Conservation (phyloP, 306 rosid species). For the Casuarina glauca region DNA sequence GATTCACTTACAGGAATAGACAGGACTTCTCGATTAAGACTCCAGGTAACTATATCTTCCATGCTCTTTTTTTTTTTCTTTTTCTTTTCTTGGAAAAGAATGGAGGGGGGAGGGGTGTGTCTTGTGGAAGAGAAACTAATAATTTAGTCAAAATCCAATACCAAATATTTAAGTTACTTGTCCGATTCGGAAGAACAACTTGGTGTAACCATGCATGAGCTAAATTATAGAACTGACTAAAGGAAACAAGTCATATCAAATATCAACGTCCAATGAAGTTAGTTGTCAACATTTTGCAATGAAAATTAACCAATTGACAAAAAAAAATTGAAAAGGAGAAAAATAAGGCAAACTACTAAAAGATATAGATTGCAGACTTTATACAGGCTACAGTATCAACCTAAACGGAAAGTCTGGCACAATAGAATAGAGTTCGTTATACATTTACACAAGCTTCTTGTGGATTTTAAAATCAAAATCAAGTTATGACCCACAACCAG, state of each 20-base stretch:
- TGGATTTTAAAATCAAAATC: not conserved
- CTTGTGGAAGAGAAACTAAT: too few species aligned
- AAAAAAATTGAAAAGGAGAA: not conserved
- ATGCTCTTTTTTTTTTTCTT: not conserved
- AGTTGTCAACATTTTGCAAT: not conserved
- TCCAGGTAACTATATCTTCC: not conserved
- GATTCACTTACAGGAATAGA: not conserved
- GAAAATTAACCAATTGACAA: not conserved
- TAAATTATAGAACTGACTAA: not conserved
- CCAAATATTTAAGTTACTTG: conserved; percentile 59
- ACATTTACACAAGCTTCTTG: not conserved
- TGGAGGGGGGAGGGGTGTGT: too few species aligned
- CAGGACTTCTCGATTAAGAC: not conserved
- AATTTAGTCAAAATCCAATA: not conserved
- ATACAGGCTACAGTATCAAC: not conserved
- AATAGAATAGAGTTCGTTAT: not conserved
- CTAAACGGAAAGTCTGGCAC: not conserved
- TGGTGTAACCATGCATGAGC: conserved; percentile 58
- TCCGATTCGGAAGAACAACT: conserved; percentile 94
- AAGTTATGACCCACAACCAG: not conserved
- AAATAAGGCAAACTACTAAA: not conserved
- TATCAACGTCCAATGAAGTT: not conserved
- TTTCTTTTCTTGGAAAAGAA: too few species aligned
- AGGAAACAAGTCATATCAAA: not conserved
- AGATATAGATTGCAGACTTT: not conserved